Conservation (phyloP, 129 eudicot genomes). For the Chrysanthemum seticuspe region DNA sequence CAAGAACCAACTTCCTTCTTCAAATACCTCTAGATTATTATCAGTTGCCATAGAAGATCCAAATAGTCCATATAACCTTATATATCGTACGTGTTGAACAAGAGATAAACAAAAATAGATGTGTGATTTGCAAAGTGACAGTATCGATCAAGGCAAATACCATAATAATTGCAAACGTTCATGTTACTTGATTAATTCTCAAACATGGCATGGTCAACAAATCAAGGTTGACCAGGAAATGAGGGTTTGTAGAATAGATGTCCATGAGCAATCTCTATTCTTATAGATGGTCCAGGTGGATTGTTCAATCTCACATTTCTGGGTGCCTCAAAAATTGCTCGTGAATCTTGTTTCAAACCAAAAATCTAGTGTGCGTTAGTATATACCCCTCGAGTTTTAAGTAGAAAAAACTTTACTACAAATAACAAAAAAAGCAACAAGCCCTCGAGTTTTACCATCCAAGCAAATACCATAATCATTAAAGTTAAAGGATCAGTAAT, state of each 20-base stretch:
- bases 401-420: too few relatives aligned
- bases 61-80: neutral
- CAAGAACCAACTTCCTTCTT: too few relatives aligned
- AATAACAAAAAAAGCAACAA: too few relatives aligned
- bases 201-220: neutral
- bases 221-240: conserved; percentile 58
- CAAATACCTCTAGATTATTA: too few relatives aligned
- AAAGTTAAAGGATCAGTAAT: too few relatives aligned
- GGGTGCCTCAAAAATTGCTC: conserved; percentile 62
- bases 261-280: conserved; percentile 79
- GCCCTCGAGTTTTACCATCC: too few relatives aligned
- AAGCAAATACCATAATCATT: too few relatives aligned
- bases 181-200: neutral
- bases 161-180: conserved; percentile 4
- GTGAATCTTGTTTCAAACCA: conserved; percentile 40
- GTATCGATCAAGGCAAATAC: neutral
- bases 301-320: conserved; percentile 59
- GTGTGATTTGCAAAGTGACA: neutral
- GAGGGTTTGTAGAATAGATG: conserved; percentile 77
- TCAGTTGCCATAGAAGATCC: neutral
- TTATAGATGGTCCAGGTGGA: conserved; percentile 43
- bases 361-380: too few relatives aligned
- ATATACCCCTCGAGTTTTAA: too few relatives aligned
- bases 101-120: conserved; percentile 1
- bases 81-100: neutral